Percentiles rank a stretch among this genome's conserved stretches.
These are phyloP conservation scores for Lasiodiplodia theobromae DNA, from an alignment of 2,329 filamentous ascomycete genomes.

Conservation along the genomic window DNA sequence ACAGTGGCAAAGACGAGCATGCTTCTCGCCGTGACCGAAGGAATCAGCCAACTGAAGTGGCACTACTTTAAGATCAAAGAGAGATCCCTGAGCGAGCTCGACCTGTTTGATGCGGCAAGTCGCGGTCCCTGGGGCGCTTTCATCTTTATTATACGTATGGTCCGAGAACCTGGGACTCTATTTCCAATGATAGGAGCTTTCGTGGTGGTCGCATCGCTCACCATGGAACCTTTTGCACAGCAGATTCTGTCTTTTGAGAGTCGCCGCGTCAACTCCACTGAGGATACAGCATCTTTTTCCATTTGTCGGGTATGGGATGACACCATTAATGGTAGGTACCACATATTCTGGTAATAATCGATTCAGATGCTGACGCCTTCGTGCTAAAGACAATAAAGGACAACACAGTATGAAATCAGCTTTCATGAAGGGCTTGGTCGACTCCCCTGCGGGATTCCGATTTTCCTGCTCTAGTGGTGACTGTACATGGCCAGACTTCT, in stretches of 20 bases:
- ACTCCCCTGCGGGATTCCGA: neutral
- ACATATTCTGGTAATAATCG: no score
- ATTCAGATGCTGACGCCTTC: no score
- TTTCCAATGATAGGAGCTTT: conserved; percentile 27
- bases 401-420: neutral
- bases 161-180: neutral
- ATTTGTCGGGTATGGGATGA: neutral
- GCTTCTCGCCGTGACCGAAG: conserved; percentile 41
- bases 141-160: neutral
- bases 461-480: conserved; percentile 3
- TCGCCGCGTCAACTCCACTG: conserved; percentile 13
- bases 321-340: neutral
- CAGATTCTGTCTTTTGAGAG: conserved; percentile 30
- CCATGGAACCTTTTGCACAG: conserved; percentile 30
- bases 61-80: conserved; percentile 35
- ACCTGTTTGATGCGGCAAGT: conserved; percentile 41
- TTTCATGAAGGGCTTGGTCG: neutral
- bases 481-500: conserved; percentile 13
- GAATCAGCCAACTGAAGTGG: conserved; percentile 50
- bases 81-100: conserved; percentile 36
- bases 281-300: neutral
- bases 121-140: conserved; percentile 31
- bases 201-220: conserved; percentile 23
- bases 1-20: conserved; percentile 42
- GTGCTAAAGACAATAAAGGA: no score